phyloP scores from a whole-genome alignment of 495 filamentous ascomycete genomes.

The Penicillium pancosmium region DNA sequence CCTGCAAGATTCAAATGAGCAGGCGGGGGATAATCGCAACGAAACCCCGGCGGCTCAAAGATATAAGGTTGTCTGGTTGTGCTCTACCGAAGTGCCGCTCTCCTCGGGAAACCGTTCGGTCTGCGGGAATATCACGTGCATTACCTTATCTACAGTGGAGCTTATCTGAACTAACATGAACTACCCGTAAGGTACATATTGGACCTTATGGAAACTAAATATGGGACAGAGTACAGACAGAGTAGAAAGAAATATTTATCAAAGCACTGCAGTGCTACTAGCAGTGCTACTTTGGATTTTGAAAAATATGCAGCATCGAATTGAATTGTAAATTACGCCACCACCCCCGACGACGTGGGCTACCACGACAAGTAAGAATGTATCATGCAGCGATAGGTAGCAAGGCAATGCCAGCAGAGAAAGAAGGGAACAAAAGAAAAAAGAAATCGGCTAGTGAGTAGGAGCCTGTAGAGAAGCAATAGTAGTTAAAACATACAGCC shows the following conservation, averaged over 20 bases:
- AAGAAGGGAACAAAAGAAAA: conserved; percentile 19
- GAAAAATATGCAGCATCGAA: not conserved
- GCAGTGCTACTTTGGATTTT: not conserved
- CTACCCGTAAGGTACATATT: too few species aligned
- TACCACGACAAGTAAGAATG: conserved; percentile 8
- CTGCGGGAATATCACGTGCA: conserved; percentile 32
- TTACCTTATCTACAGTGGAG: not conserved
- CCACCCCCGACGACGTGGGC: conserved; percentile 10
- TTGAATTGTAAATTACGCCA: conserved; percentile 1
- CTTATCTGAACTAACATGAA: not conserved
- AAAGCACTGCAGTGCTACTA: not conserved
- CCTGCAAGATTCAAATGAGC: conserved; percentile 19
- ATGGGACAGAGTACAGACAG: too few species aligned
- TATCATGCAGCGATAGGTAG: conserved; percentile 6
- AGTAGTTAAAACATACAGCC: conserved; percentile 28
- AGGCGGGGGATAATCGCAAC: conserved; percentile 23
- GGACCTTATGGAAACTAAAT: too few species aligned
- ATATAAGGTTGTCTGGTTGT: conserved; percentile 17
- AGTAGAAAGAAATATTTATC: not conserved
- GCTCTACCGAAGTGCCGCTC: conserved; percentile 15
- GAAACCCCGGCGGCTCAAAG: conserved; percentile 26
- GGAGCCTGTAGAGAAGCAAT: conserved; percentile 12
- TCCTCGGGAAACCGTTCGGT: conserved; percentile 31
- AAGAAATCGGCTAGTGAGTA: conserved; percentile 9
- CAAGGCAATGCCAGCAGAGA: conserved; percentile 4